Evolutionary conservation across 495 filamentous ascomycete genomes (phyloP).

Genomic region (Cryomyces minteri): DNA sequence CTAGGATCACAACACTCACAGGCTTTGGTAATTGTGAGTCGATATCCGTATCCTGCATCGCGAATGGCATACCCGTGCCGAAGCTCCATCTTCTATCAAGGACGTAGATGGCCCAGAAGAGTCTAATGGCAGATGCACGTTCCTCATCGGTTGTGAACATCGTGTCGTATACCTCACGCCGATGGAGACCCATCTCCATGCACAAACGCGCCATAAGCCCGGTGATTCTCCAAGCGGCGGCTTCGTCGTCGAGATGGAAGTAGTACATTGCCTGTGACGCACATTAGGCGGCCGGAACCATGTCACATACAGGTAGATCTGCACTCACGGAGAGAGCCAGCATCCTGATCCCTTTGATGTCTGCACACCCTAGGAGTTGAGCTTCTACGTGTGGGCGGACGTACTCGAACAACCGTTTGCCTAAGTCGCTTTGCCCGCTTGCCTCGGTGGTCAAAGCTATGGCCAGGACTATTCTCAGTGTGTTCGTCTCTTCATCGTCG

Average conservation of each 20-base stretch:
- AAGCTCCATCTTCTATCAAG: slow-evolving; percentile 71
- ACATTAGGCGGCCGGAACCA: slow-evolving; percentile 8
- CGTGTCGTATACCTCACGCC: slow-evolving; percentile 50
- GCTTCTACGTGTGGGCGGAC: slow-evolving; percentile 50
- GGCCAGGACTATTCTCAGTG: slow-evolving; percentile 67
- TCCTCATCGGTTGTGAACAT: slow-evolving; percentile 41
- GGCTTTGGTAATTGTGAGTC: slow-evolving; percentile 61
- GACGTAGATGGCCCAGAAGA: slow-evolving; percentile 70
- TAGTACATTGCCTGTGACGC: slow-evolving; percentile 57
- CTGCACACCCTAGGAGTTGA: slow-evolving; percentile 45
- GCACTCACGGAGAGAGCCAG: slow-evolving; percentile 46
- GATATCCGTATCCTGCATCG: slow-evolving; percentile 66
- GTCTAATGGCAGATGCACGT: slow-evolving; percentile 37
- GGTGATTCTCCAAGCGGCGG: slow-evolving; percentile 61
- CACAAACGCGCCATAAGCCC: slow-evolving; percentile 60
- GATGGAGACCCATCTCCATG: slow-evolving; percentile 63
- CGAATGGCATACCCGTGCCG: slow-evolving; percentile 64
- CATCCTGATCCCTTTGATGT: slow-evolving; percentile 52
- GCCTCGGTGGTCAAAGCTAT: slow-evolving; percentile 55
- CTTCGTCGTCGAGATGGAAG: slow-evolving; percentile 66
- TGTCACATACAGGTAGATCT: not conserved
- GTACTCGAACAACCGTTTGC: slow-evolving; percentile 47
- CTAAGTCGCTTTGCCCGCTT: slow-evolving; percentile 56
- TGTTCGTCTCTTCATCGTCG: slow-evolving; percentile 45
- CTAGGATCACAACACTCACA: slow-evolving; percentile 27